Base-by-base conservation (phyloP, 2,329 filamentous ascomycete species). In the Ascochyta fabae region DNA sequence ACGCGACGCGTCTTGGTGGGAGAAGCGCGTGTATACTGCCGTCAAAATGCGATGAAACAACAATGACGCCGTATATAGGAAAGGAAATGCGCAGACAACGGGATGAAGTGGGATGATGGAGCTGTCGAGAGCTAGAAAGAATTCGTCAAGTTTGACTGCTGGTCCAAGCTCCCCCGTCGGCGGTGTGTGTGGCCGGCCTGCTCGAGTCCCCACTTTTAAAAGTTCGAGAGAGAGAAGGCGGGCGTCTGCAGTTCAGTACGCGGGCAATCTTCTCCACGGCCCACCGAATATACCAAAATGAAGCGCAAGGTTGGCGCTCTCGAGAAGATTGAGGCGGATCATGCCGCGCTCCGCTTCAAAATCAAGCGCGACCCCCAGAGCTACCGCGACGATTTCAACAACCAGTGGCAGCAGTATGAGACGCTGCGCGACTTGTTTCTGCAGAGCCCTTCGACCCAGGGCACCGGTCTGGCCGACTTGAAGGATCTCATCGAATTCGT, bases 401-500 rank as follows among this genome's bases (percentile, higher is more conserved):
- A 89, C 70, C 91, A 97, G 76, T 96, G 91, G 83, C 86, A 89
- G 72, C 93, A 96, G 75, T 98, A 97, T 83, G 88, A 93, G 75
- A 89, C 91, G 23, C 90, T 96, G 73, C 87, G 91, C 58, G 92
- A 96, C 71, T 92, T 98, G 66, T 97, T 98, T 78, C 84, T 96
- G 69, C 86, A 89, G 38, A 90, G 91, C 43, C 95, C 95, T 6
- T 83, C 88, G 13, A 89, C 89, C 9, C 88, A 90, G 47, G 90
- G 89, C 67, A 88, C 88, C 41, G 91, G 91, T 42, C 82, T 94
- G 54, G 87, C 95, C 50, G 92, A 91, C 12, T 89, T 99, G 67
- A 88, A 90, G 68, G 93, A 98, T 70, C 84, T 96, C 65, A 90
- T 99, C 67, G 94, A 98, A 71, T 90, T 99, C 68, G 88, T 98